These are phyloP conservation scores for Mortierella sp. DNA, from an alignment of 371 early-diverging fungal genomes.

Conservation along the genomic window DNA sequence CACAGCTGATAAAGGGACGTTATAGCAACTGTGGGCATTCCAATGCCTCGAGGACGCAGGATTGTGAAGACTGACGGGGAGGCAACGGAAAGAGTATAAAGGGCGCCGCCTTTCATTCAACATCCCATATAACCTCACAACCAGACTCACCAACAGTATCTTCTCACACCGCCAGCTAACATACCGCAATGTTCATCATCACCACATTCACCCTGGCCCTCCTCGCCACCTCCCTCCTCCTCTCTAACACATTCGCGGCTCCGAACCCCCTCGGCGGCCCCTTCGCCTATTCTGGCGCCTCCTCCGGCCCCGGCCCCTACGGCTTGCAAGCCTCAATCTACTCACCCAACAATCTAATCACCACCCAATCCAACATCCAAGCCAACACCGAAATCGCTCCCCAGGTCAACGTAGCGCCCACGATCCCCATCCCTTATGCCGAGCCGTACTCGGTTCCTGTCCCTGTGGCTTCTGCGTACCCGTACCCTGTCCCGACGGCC, in stretches of 20 bases:
- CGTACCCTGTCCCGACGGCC: conserved; percentile 17
- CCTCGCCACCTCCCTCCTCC: neutral
- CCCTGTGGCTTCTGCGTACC: conserved; percentile 29
- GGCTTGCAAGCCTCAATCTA: neutral
- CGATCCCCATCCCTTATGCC: conserved; percentile 37
- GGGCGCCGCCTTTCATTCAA: neutral
- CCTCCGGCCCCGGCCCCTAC: neutral
- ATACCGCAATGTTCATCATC: neutral
- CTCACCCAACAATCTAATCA: conserved; percentile 4
- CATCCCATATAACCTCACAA: too few relatives aligned
- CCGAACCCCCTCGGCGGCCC: neutral
- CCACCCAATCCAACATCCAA: conserved; percentile 34
- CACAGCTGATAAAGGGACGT: neutral
- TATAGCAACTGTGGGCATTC: neutral
- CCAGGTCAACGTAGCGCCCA: conserved; percentile 36
- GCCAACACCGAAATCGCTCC: conserved; percentile 46
- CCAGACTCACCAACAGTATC: neutral
- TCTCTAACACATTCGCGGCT: neutral
- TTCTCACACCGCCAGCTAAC: neutral
- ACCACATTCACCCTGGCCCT: neutral
- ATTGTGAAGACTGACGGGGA: neutral
- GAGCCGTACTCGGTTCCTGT: conserved; percentile 34
- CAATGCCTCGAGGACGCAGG: neutral
- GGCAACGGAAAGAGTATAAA: neutral
- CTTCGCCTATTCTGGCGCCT: too few relatives aligned